Conservation (phyloP, 2,329 filamentous ascomycete genomes). For the Pyricularia pennisetigena region DNA sequence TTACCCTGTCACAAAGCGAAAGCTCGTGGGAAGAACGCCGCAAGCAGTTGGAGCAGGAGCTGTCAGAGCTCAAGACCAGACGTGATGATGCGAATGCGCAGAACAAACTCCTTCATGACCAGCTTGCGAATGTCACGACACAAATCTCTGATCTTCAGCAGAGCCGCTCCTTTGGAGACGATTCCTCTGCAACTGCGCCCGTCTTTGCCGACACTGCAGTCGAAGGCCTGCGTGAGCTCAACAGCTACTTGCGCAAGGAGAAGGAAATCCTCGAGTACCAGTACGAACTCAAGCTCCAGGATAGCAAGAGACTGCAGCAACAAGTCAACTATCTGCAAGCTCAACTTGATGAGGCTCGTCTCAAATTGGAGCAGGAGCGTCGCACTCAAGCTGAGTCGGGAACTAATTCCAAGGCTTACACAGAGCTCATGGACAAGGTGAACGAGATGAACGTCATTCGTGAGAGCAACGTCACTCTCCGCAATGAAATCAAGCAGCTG, state of each 20-base stretch:
- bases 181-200: conserved; percentile 41
- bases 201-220: conserved; percentile 47
- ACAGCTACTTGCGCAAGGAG: conserved; percentile 83
- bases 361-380: conserved; percentile 87
- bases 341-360: conserved; percentile 78
- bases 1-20: conserved; percentile 69
- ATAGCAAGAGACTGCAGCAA: conserved; percentile 79
- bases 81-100: conserved; percentile 80
- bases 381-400: conserved; percentile 64
- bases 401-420: conserved; percentile 67
- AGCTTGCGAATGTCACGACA: conserved; percentile 71
- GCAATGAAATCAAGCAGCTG: conserved; percentile 74
- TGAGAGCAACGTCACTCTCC: conserved; percentile 85
- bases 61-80: conserved; percentile 66
- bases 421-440: conserved; percentile 86
- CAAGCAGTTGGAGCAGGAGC: conserved; percentile 73
- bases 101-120: conserved; percentile 82
- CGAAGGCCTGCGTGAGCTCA: conserved; percentile 80
- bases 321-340: conserved; percentile 80
- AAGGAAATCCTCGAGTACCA: conserved; percentile 99
- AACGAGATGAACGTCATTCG: conserved; percentile 94
- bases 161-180: conserved; percentile 45
- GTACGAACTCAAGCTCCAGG: conserved; percentile 78
- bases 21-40: conserved; percentile 80
- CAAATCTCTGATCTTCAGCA: conserved; percentile 77